Evolutionary conservation across 2,329 filamentous ascomycete species (phyloP).

Genomic region (Cladobotryum protrusum): DNA sequence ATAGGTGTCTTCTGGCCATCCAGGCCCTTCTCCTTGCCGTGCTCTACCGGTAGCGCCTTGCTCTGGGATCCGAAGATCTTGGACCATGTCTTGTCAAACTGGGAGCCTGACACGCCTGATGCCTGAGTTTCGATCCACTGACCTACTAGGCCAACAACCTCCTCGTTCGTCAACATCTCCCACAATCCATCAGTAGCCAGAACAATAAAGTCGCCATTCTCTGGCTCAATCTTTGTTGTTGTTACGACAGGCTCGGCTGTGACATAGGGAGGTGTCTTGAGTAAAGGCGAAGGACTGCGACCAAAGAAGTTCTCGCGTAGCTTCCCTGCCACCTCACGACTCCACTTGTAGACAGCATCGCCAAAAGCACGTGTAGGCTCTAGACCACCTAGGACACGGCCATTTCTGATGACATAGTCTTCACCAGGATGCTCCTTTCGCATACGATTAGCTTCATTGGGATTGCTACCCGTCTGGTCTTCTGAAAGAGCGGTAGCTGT

Average conservation of each 20-base stretch:
- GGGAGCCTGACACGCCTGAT: constrained; percentile 46
- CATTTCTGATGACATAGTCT: constrained; percentile 78
- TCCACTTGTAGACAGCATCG: constrained; percentile 97
- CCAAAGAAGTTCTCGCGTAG: constrained; percentile 85
- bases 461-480: constrained; percentile 88
- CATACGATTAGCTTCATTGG: constrained; percentile 75
- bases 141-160: constrained; percentile 92
- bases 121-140: constrained; percentile 88
- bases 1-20: constrained; percentile 82
- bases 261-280: constrained; percentile 93
- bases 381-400: constrained; percentile 82
- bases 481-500: constrained; percentile 67
- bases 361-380: constrained; percentile 94
- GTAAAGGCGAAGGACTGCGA: constrained; percentile 64
- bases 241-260: constrained; percentile 94
- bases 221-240: constrained; percentile 82
- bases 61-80: constrained; percentile 49
- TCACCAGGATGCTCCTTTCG: constrained; percentile 85
- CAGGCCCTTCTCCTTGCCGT: constrained; percentile 37
- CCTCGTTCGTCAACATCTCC: constrained; percentile 99
- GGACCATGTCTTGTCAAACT: constrained; percentile 64
- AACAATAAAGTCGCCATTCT: constrained; percentile 89
- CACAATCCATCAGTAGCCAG: constrained; percentile 95
- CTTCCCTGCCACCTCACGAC: constrained; percentile 71
- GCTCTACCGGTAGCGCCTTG: constrained; percentile 69